Conservation (phyloP, 192 early-diverging fungal species). For the Linderina pennispora region DNA sequence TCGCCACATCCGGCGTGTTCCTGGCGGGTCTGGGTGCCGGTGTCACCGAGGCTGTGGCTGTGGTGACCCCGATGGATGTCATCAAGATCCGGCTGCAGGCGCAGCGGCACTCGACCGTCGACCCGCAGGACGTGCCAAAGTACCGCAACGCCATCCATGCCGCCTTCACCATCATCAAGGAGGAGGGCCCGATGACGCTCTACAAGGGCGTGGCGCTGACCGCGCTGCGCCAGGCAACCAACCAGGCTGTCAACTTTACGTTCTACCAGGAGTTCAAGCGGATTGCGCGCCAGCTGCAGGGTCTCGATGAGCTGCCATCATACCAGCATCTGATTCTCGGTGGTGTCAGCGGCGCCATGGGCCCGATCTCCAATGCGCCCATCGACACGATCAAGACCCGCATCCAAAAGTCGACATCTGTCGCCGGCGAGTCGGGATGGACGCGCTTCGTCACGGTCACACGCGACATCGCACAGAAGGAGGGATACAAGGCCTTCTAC, state of each 20-base stretch:
- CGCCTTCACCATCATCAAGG: constrained; percentile 84
- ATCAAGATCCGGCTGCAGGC: constrained; percentile 98
- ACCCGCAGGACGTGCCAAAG: constrained; percentile 94
- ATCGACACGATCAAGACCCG: constrained; percentile 99
- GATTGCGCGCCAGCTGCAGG: constrained; percentile 62
- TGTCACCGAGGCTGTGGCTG: constrained; percentile 86
- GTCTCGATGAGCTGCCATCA: constrained; percentile 65
- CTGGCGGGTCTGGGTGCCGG: constrained; percentile 88
- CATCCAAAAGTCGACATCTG: constrained; percentile 78
- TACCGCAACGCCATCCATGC: constrained; percentile 93
- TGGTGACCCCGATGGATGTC: constrained; percentile 98
- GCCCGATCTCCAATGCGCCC: constrained; percentile 92
- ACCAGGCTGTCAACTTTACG: constrained; percentile 99
- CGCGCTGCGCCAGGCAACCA: constrained; percentile 89
- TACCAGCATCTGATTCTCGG: constrained; percentile 90
- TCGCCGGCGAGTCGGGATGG: constrained; percentile 67
- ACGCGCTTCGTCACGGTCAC: constrained; percentile 71
- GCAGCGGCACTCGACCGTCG: constrained; percentile 91
- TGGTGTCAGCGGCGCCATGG: constrained; percentile 85
- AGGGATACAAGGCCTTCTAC: constrained; percentile 92
- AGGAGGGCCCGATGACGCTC: constrained; percentile 80
- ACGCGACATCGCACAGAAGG: constrained; percentile 71
- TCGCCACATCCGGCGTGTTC: constrained; percentile 64
- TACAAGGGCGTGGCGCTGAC: constrained; percentile 96
- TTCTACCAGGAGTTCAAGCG: constrained; percentile 92